phyloP scores from a whole-genome alignment of 441 rosid species.

The Kokia cookei region DNA sequence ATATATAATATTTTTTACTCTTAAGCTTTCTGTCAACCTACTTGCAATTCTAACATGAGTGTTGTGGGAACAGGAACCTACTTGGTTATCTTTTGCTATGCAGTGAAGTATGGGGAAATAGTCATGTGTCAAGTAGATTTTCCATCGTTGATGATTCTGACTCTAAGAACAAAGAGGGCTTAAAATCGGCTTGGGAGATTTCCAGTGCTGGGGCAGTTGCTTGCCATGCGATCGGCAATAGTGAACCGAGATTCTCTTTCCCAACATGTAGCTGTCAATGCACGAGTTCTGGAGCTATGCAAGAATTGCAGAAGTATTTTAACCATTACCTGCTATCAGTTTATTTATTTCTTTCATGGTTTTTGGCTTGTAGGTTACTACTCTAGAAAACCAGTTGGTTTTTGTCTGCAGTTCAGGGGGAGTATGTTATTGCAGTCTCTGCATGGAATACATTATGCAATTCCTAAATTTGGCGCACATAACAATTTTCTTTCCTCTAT shows the following conservation, averaged over 20 bases:
- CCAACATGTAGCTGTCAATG: constrained; percentile 70
- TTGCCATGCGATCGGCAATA: constrained; percentile 71
- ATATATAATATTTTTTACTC: background rate
- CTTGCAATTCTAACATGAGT: constrained; percentile 16
- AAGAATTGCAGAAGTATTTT: constrained; percentile 65
- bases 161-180: constrained; percentile 35
- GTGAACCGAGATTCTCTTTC: constrained; percentile 60
- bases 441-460: background rate
- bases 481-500: constrained; percentile 1
- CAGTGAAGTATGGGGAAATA: constrained; percentile 48
- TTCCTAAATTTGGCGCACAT: background rate
- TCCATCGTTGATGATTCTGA: constrained; percentile 33
- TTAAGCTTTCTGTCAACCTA: constrained; percentile 5
- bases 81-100: constrained; percentile 82
- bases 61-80: constrained; percentile 56
- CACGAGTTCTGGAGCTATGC: constrained; percentile 43
- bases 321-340: constrained; percentile 2
- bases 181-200: constrained; percentile 59
- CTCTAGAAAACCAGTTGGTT: background rate
- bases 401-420: background rate
- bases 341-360: background rate
- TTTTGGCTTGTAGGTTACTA: background rate
- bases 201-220: constrained; percentile 81
- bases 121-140: constrained; percentile 61
- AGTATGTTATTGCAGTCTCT: background rate